These are phyloP conservation scores for Triticum timopheevii DNA, from an alignment of 176 grass and related monocot species.

Conservation along the genomic window DNA sequence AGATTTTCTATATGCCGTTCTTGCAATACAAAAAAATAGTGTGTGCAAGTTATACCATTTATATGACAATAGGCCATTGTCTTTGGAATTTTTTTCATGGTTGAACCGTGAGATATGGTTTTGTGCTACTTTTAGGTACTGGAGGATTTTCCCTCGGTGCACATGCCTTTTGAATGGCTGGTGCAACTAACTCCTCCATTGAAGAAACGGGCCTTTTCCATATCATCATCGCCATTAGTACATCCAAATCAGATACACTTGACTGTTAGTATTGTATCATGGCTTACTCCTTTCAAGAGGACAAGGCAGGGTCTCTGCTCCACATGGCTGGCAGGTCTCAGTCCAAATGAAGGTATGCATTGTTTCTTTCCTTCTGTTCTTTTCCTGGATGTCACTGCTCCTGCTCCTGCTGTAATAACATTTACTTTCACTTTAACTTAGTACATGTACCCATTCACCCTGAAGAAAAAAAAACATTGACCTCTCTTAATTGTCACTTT, in stretches of 20 bases:
- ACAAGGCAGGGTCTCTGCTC: conserved; percentile 73
- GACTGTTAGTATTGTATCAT: conserved; percentile 83
- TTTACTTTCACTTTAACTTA: not conserved
- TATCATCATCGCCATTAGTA: conserved; percentile 80
- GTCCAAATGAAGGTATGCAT: conserved; percentile 54
- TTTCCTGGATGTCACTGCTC: not conserved
- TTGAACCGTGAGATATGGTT: conserved; percentile 23
- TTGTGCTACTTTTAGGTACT: conserved; percentile 53
- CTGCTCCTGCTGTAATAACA: not conserved
- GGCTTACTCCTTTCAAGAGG: conserved; percentile 75
- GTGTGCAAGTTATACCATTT: not conserved
- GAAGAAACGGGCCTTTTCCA: conserved; percentile 94
- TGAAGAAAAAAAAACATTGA: not conserved
- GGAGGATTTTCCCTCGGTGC: conserved; percentile 90
- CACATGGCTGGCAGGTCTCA: conserved; percentile 66
- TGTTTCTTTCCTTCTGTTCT: not conserved
- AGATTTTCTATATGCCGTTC: not conserved
- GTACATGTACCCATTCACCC: not conserved
- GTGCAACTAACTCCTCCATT: conserved; percentile 87
- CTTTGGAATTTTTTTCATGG: conserved; percentile 2
- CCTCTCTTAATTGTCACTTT: conserved; percentile 10
- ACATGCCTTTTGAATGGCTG: conserved; percentile 95
- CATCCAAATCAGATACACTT: conserved; percentile 78
- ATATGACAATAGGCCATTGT: not conserved
- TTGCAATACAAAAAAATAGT: conserved; percentile 4